Evolutionary conservation across 345 rosid genomes (phyloP).

Genomic region (Lepidium didymum): DNA sequence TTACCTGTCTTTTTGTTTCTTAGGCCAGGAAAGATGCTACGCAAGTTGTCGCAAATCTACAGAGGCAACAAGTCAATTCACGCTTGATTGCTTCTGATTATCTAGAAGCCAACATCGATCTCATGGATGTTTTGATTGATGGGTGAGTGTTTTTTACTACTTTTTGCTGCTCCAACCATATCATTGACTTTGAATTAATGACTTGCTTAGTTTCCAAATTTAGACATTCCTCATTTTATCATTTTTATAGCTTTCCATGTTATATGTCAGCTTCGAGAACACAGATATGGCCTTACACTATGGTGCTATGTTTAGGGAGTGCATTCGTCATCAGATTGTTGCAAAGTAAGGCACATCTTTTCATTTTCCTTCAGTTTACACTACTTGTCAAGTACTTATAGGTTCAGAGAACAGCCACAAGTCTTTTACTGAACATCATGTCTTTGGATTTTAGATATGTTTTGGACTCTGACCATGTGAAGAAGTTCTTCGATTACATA

Average conservation of each 20-base stretch:
- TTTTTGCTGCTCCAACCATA: neutral
- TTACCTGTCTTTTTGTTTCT: constrained; percentile 1
- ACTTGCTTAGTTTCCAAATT: neutral
- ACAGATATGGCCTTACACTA: constrained; percentile 94
- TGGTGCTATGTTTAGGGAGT: constrained; percentile 96
- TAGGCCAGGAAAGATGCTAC: constrained; percentile 98
- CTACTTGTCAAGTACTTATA: neutral
- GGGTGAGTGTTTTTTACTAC: constrained; percentile 49
- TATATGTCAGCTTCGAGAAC: constrained; percentile 56
- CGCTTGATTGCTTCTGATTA: constrained; percentile 90
- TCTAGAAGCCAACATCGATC: constrained; percentile 78
- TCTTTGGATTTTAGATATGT: constrained; percentile 59
- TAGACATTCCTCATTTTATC: neutral
- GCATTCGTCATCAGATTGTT: constrained; percentile 94
- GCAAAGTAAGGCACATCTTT: constrained; percentile 52
- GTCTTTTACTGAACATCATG: neutral
- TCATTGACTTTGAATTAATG: neutral
- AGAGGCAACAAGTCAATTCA: constrained; percentile 88
- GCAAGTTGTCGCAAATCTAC: constrained; percentile 95
- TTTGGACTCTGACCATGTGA: constrained; percentile 75
- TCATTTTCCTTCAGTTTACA: neutral
- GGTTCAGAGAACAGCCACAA: neutral
- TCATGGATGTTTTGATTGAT: constrained; percentile 61
- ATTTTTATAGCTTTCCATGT: constrained; percentile 8
- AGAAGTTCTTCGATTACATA: constrained; percentile 84